Evolutionary conservation across 2,329 filamentous ascomycete species (phyloP).

Genomic region (Paramyrothecium sp.): DNA sequence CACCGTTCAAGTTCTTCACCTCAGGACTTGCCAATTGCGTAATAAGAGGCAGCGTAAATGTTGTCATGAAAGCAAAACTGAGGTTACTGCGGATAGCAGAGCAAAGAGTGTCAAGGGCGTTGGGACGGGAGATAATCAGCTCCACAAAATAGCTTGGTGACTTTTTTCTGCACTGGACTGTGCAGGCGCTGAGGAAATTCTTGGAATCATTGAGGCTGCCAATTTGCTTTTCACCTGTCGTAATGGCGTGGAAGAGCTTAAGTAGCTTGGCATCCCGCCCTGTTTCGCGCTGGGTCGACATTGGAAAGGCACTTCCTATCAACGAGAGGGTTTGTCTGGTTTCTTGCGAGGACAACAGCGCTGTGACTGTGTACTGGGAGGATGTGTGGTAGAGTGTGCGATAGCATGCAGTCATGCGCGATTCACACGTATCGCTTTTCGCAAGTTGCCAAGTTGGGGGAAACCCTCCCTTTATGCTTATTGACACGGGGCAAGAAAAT

Average conservation of each 20-base stretch:
- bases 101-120: constrained; percentile 12
- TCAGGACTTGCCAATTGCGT: constrained; percentile 39
- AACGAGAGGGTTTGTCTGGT: too few relatives aligned
- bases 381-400: too few relatives aligned
- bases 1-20: constrained; percentile 35
- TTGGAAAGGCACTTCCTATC: too few relatives aligned
- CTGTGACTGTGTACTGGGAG: too few relatives aligned
- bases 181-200: constrained; percentile 23
- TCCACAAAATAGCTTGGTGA: constrained; percentile 23
- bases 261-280: too few relatives aligned
- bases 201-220: constrained; percentile 14
- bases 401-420: too few relatives aligned
- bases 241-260: constrained; percentile 12
- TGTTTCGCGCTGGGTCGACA: too few relatives aligned
- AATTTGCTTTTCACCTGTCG: constrained; percentile 15
- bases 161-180: constrained; percentile 8
- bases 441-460: too few relatives aligned
- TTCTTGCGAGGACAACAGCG: too few relatives aligned
- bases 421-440: too few relatives aligned
- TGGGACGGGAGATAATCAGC: constrained; percentile 16
- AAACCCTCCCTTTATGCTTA: too few relatives aligned
- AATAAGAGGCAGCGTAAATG: constrained; percentile 32
- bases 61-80: not conserved
- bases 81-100: not conserved
- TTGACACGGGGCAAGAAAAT: too few relatives aligned